Evolutionary conservation across 495 filamentous ascomycete genomes (phyloP).

Genomic region (Daldinia bambusicola): DNA sequence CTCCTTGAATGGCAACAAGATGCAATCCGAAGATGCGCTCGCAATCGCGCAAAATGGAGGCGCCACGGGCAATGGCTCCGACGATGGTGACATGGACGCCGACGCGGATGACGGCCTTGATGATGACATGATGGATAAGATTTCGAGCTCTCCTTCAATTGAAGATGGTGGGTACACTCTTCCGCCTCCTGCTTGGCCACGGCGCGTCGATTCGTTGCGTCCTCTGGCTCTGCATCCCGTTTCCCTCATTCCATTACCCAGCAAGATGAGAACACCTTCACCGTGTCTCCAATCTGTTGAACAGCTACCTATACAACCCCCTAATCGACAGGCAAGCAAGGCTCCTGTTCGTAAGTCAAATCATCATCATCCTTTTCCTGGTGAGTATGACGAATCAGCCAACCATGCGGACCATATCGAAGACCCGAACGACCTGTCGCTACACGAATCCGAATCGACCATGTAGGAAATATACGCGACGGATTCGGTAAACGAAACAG

Average conservation of each 20-base stretch:
- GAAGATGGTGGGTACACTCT: constrained; percentile 87
- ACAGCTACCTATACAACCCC: constrained; percentile 54
- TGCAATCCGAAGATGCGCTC: constrained; percentile 64
- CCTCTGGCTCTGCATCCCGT: constrained; percentile 45
- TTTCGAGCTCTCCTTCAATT: constrained; percentile 97
- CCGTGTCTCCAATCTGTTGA: constrained; percentile 63
- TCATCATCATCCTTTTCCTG: constrained; percentile 69
- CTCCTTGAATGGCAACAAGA: constrained; percentile 59
- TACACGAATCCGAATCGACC: constrained; percentile 25
- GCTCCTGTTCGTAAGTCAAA: constrained; percentile 44
- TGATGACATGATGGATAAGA: constrained; percentile 95
- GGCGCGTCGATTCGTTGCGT: constrained; percentile 54
- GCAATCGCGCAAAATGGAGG: constrained; percentile 66
- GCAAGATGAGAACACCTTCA: constrained; percentile 62
- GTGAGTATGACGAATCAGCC: constrained; percentile 63
- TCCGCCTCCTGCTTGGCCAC: constrained; percentile 51
- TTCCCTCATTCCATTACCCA: constrained; percentile 39
- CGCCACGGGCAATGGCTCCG: constrained; percentile 64
- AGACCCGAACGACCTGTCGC: constrained; percentile 40
- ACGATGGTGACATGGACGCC: constrained; percentile 76
- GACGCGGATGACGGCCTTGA: constrained; percentile 76
- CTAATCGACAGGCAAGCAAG: constrained; percentile 52
- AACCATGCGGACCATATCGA: constrained; percentile 41
- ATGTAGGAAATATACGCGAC: constrained; percentile 31
- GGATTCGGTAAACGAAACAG: constrained; percentile 22